A percentile compares a stretch with the other conserved stretches of the same genome.
phyloP scores from a whole-genome alignment of 2,329 filamentous ascomycete genomes.

The Juglanconis oblonga region DNA sequence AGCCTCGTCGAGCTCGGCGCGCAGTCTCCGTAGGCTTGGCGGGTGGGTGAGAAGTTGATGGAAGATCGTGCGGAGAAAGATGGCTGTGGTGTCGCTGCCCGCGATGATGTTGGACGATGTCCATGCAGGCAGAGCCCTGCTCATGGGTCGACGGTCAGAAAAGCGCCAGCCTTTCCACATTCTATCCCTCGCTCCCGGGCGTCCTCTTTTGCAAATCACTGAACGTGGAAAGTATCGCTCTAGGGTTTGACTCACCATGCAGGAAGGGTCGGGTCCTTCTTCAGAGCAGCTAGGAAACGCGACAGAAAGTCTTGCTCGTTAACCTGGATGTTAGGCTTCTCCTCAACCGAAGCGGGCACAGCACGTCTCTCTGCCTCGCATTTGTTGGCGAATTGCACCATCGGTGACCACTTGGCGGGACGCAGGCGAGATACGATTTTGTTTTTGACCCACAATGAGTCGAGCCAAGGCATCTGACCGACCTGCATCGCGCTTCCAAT shows the following conservation, averaged over 20 bases:
- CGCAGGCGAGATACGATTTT: background rate
- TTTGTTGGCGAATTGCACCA: background rate
- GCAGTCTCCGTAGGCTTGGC: slow-evolving; percentile 42
- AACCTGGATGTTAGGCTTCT: background rate
- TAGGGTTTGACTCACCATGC: background rate
- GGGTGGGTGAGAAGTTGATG: slow-evolving; percentile 60
- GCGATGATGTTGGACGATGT: slow-evolving; percentile 23
- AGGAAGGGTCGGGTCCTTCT: background rate
- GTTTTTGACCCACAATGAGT: background rate
- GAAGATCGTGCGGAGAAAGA: slow-evolving; percentile 57
- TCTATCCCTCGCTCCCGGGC: background rate
- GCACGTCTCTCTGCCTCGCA: background rate
- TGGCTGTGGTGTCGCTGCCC: slow-evolving; percentile 65
- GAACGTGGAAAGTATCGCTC: too few relatives aligned
- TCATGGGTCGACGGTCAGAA: background rate
- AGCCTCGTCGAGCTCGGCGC: slow-evolving; percentile 52
- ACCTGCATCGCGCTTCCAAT: background rate
- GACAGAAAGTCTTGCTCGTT: too few relatives aligned
- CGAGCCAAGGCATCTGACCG: background rate
- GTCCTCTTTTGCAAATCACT: too few relatives aligned
- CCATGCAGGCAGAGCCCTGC: background rate
- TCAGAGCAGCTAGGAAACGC: too few relatives aligned
- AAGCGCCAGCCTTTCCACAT: background rate
- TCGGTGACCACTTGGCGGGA: background rate
- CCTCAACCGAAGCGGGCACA: background rate